phyloP scores from a whole-genome alignment of 371 early-diverging fungal genomes.

The Mucor piriformis region DNA sequence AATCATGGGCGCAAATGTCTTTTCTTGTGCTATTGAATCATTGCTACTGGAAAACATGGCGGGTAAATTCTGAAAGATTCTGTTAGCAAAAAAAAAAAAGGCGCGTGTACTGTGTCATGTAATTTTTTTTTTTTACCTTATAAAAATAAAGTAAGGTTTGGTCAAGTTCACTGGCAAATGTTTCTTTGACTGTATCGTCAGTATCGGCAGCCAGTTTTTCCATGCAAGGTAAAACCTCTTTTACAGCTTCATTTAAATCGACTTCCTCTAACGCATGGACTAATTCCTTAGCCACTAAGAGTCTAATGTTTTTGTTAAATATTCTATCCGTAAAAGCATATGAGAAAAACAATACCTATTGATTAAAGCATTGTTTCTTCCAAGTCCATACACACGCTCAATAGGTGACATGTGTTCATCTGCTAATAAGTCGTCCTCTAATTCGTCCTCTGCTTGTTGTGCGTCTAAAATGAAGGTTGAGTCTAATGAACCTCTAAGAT shows the following conservation, averaged over 20 bases:
- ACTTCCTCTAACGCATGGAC: slow-evolving; percentile 43
- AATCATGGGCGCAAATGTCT: slow-evolving; percentile 43
- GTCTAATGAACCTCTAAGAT: slow-evolving; percentile 5
- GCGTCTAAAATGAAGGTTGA: no score
- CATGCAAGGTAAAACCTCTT: slow-evolving; percentile 52
- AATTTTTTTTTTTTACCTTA: slow-evolving; percentile 31
- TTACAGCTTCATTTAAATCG: slow-evolving; percentile 46
- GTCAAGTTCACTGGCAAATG: slow-evolving; percentile 55
- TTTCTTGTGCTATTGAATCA: slow-evolving; percentile 19
- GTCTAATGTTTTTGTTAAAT: background rate
- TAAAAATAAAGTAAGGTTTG: slow-evolving; percentile 57
- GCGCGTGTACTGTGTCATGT: background rate
- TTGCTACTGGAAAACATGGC: slow-evolving; percentile 18
- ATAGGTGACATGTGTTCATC: slow-evolving; percentile 52
- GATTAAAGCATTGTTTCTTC: slow-evolving; percentile 48
- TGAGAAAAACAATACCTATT: slow-evolving; percentile 38
- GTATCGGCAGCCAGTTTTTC: slow-evolving; percentile 46
- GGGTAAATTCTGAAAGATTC: slow-evolving; percentile 21
- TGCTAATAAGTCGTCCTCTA: slow-evolving; percentile 48
- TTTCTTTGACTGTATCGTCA: slow-evolving; percentile 57
- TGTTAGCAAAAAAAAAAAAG: background rate
- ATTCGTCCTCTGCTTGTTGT: slow-evolving; percentile 36
- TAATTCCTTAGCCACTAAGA: slow-evolving; percentile 29
- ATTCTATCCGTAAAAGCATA: background rate
- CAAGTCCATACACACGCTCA: slow-evolving; percentile 53